Evolutionary conservation across 495 filamentous ascomycete genomes (phyloP).

Genomic region (Antarctomyces pellizariae): DNA sequence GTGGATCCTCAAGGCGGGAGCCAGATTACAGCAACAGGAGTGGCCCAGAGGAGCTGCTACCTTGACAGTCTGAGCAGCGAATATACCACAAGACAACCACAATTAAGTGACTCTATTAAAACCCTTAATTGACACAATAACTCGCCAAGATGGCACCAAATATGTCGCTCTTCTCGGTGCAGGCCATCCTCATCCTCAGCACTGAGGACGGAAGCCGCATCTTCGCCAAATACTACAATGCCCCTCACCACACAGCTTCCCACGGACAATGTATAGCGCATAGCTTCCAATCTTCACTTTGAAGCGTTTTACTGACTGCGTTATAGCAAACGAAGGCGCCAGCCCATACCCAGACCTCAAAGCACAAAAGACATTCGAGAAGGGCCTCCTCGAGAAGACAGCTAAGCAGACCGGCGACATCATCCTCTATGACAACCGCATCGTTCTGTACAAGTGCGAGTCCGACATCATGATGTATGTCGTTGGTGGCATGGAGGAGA

Average conservation of each 20-base stretch:
- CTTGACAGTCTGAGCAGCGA: no score
- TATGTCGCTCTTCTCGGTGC: conserved; percentile 78
- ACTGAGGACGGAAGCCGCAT: conserved; percentile 74
- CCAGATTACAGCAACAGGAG: no score
- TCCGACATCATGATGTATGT: conserved; percentile 95
- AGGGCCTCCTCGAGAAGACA: conserved; percentile 87
- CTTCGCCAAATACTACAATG: conserved; percentile 85
- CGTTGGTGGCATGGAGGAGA: conserved; percentile 78
- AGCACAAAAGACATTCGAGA: conserved; percentile 87
- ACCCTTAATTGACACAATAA: neutral
- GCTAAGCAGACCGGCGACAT: conserved; percentile 88
- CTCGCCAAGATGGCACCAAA: conserved; percentile 17
- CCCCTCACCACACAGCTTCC: conserved; percentile 45
- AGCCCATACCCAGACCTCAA: conserved; percentile 80
- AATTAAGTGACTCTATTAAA: no score
- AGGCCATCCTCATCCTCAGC: conserved; percentile 77
- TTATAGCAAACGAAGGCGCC: conserved; percentile 16
- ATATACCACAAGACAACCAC: no score
- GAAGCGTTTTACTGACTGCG: neutral
- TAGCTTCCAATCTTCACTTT: conserved; percentile 1
- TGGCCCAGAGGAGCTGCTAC: no score
- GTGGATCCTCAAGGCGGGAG: no score
- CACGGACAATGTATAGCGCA: neutral
- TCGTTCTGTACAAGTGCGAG: conserved; percentile 95
- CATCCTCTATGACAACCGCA: conserved; percentile 82